These are phyloP conservation scores for Cutaneotrichosporon cyanovorans DNA, from an alignment of 1,284 basidiomycete genomes.

Conservation along the genomic window DNA sequence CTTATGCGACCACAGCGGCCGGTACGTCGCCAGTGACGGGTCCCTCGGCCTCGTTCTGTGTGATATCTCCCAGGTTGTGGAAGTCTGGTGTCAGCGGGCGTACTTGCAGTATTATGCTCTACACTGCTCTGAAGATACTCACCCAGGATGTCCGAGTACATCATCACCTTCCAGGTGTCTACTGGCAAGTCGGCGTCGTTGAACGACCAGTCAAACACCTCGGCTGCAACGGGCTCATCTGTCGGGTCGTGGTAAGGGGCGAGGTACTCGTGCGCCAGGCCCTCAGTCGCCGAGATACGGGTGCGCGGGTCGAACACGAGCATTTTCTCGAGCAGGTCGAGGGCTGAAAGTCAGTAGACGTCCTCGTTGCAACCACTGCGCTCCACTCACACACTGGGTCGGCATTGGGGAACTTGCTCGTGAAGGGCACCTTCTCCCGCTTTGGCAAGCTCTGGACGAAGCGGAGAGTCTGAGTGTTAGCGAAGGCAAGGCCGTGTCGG, in stretches of 20 bases:
- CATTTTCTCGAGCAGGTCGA: conserved; percentile 98
- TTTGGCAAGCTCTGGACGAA: conserved; percentile 98
- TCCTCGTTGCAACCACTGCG: no score
- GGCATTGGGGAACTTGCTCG: conserved; percentile 81
- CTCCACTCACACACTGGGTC: conserved; percentile 75
- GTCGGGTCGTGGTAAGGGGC: conserved; percentile 97
- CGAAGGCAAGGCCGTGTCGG: not conserved
- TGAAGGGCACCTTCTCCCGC: conserved; percentile 89
- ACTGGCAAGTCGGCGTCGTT: conserved; percentile 99
- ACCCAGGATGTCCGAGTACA: conserved; percentile 94
- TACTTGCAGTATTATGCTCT: no score
- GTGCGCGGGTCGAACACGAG: conserved; percentile 96
- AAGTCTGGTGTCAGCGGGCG: conserved; percentile 44
- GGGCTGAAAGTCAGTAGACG: conserved; percentile 54
- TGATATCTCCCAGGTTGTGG: conserved; percentile 49
- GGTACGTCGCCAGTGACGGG: conserved; percentile 41
- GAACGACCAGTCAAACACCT: conserved; percentile 99
- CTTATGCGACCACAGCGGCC: conserved; percentile 15
- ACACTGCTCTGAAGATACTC: no score
- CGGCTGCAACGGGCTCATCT: conserved; percentile 88
- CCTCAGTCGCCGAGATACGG: conserved; percentile 87
- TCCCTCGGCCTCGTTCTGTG: conserved; percentile 41
- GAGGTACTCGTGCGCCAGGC: conserved; percentile 89
- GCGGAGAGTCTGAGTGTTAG: conserved; percentile 71
- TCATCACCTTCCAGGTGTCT: conserved; percentile 99